Evolutionary conservation across 495 filamentous ascomycete genomes (phyloP), one percentile per base, ranked within the genome.

Genomic region (Collariella sp.): DNA sequence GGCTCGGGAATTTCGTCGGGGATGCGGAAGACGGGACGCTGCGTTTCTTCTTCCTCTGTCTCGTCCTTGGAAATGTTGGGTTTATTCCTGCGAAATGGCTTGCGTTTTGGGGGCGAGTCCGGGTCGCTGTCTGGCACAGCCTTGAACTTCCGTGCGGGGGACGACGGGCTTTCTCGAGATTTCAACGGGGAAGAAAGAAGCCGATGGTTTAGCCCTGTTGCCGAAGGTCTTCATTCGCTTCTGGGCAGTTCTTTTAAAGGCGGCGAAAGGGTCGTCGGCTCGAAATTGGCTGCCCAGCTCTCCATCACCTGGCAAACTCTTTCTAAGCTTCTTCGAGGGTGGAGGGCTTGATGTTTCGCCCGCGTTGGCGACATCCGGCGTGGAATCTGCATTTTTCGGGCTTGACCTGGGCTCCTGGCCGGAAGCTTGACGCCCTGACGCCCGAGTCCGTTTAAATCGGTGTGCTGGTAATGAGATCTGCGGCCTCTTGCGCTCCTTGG

Each of bases 1-100:
- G 39, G 38, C 0, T 52, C 46, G 7, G 62, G 50, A 16, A 57
- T 35, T 2, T 53, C 38, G 15, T 55, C 52, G 16, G 57, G 61
- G 3, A 63, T 58, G 5, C 24, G 50, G 35, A 63, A 54, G 0
- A 24, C 35, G 11, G 48, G 54, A 1, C 46, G 41, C 22, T 58
- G 51, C 1, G 54, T 48, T n/a, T 49, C 51, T 31, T 60, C 57
- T 10, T 6, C 26, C 11, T 44, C n/a, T n/a, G 34, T 15, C 12
- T 44, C 23, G 23, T 34, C 45, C 3, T 50, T n/a, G 23, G 35
- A 19, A 20, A 20, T 48, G 24, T 31, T 54, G 13, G 47, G n/a
- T 24, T 13, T 22, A 26, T 53, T 45, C 36, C 47, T 61, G 6
- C 52, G 44, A 2, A 36, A 5, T 3, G 50, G 59, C 23, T 46